These are phyloP conservation scores for Neurospora pannonica DNA, from an alignment of 495 filamentous ascomycete species.

Conservation along the genomic window DNA sequence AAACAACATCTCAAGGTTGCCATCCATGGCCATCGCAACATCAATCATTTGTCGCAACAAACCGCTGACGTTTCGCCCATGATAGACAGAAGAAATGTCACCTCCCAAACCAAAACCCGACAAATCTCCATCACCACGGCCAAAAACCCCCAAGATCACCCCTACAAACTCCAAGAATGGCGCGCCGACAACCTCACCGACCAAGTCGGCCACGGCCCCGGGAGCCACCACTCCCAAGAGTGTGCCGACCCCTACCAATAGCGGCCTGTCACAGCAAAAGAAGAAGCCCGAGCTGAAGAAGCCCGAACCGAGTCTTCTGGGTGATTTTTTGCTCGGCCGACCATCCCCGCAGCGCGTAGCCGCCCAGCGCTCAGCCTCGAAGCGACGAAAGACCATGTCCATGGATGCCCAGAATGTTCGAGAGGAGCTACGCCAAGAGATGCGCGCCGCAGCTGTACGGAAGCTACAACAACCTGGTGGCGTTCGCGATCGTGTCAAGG, in stretches of 20 bases:
- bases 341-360: slow-evolving; percentile 36
- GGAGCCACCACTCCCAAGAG: slow-evolving; percentile 28
- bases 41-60: neutral
- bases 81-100: slow-evolving; percentile 17
- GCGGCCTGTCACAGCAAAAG: slow-evolving; percentile 12
- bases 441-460: slow-evolving; percentile 37
- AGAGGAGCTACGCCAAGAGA: slow-evolving; percentile 35
- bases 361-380: slow-evolving; percentile 27
- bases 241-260: slow-evolving; percentile 25
- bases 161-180: slow-evolving; percentile 14
- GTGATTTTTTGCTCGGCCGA: slow-evolving; percentile 45
- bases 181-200: slow-evolving; percentile 18
- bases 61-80: slow-evolving; percentile 8
- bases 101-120: slow-evolving; percentile 18
- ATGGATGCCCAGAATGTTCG: slow-evolving; percentile 30
- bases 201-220: slow-evolving; percentile 12
- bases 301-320: slow-evolving; percentile 37
- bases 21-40: neutral
- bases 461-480: slow-evolving; percentile 39
- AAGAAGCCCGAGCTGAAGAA: slow-evolving; percentile 19
- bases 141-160: slow-evolving; percentile 9
- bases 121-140: slow-evolving; percentile 9
- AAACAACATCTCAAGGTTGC: neutral
- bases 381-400: slow-evolving; percentile 32
- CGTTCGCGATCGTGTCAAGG: slow-evolving; percentile 59